A percentile compares a stretch with the other conserved stretches of the same genome.
These are phyloP conservation scores for Fusarium anguioides DNA, from an alignment of 2,329 filamentous ascomycete species.

Conservation along the genomic window DNA sequence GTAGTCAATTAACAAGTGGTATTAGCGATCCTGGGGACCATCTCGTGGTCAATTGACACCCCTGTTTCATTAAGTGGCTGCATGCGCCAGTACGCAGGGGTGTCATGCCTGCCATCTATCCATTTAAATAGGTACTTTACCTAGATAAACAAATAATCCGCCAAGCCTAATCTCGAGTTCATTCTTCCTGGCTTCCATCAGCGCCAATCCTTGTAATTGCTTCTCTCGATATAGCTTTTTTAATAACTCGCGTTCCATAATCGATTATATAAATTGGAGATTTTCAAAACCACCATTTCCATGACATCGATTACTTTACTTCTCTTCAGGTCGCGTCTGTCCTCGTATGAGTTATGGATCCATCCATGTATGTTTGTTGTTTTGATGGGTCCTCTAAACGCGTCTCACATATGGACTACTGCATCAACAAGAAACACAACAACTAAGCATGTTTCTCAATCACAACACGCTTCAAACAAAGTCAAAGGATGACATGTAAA, in stretches of 20 bases:
- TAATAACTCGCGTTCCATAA: conserved; percentile 33
- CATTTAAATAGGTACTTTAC: conserved; percentile 39
- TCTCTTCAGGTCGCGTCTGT: conserved; percentile 1
- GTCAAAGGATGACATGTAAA: neutral
- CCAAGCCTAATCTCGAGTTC: conserved; percentile 43
- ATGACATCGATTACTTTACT: conserved; percentile 1
- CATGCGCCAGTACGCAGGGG: conserved; percentile 46
- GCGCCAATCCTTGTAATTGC: conserved; percentile 21
- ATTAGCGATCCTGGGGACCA: conserved; percentile 41
- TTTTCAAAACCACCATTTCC: neutral
- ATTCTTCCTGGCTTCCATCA: conserved; percentile 29
- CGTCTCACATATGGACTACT: conserved; percentile 32
- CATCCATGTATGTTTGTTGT: conserved; percentile 24
- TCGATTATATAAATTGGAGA: conserved; percentile 20
- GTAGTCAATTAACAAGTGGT: conserved; percentile 40
- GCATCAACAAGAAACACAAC: conserved; percentile 36
- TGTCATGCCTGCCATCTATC: conserved; percentile 46
- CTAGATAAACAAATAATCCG: conserved; percentile 36
- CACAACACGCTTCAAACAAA: conserved; percentile 2
- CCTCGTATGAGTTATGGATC: conserved; percentile 27
- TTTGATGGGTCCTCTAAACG: conserved; percentile 34
- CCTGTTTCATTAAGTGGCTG: conserved; percentile 49
- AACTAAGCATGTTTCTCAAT: conserved; percentile 27
- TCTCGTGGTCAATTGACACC: conserved; percentile 41
- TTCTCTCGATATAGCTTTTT: conserved; percentile 30